Percentiles rank a stretch among this genome's conserved stretches.
These are phyloP conservation scores for Alternaria tenuissima DNA, from an alignment of 2,329 filamentous ascomycete genomes.

Conservation along the genomic window DNA sequence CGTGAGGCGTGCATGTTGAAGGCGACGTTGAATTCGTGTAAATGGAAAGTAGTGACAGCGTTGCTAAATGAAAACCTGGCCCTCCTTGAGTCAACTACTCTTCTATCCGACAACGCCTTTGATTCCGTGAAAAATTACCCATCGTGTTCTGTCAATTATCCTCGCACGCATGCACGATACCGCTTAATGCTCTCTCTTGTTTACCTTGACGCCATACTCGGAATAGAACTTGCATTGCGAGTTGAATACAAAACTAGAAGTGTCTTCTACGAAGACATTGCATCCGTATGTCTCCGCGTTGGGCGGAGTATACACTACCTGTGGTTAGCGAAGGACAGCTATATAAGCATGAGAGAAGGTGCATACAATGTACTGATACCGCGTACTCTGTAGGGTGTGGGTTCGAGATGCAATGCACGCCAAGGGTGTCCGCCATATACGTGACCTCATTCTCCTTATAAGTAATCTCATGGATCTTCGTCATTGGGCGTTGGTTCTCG, in stretches of 20 bases:
- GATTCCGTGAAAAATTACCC: neutral
- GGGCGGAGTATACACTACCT: slow-evolving; percentile 79
- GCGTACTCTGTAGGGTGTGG: slow-evolving; percentile 74
- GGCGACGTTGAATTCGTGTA: neutral
- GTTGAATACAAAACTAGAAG: slow-evolving; percentile 59
- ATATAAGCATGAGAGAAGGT: slow-evolving; percentile 15
- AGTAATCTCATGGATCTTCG: slow-evolving; percentile 70
- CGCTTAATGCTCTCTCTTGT: neutral
- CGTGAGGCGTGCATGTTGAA: neutral
- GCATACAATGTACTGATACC: slow-evolving; percentile 78
- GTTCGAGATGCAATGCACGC: slow-evolving; percentile 84
- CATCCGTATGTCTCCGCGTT: slow-evolving; percentile 86
- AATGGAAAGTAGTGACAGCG: neutral
- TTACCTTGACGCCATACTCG: slow-evolving; percentile 37
- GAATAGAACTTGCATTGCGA: slow-evolving; percentile 45
- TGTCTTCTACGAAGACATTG: slow-evolving; percentile 79
- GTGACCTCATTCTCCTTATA: slow-evolving; percentile 78
- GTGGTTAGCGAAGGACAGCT: slow-evolving; percentile 4
- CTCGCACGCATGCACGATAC: neutral
- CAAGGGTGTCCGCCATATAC: slow-evolving; percentile 90
- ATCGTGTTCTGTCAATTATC: neutral
- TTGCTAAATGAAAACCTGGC: neutral
- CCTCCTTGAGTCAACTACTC: neutral
- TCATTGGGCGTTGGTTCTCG: slow-evolving; percentile 62
- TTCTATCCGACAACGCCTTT: neutral